Conservation (phyloP, 257 asterid genomes). For the Avicennia marina region DNA sequence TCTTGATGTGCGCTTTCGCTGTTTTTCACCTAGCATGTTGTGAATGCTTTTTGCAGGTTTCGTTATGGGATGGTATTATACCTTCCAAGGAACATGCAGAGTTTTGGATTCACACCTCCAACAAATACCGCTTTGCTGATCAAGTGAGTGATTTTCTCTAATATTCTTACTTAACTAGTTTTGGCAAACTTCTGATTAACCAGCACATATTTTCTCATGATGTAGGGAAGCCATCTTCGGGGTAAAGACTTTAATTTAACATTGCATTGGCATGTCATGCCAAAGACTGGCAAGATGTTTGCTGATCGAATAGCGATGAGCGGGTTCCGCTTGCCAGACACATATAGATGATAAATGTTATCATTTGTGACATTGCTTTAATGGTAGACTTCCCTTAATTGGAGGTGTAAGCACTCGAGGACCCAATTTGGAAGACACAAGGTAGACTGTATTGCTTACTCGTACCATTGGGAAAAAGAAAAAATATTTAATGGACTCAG, state of each 20-base stretch:
- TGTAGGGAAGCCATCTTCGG: slow-evolving; percentile 84
- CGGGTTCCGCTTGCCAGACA: slow-evolving; percentile 71
- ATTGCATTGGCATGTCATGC: slow-evolving; percentile 98
- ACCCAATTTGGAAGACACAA: slow-evolving; percentile 4
- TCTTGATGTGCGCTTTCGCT: no score
- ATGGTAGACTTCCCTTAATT: slow-evolving; percentile 15
- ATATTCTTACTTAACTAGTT: neutral
- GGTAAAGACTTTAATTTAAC: slow-evolving; percentile 84
- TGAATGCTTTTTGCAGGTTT: slow-evolving; percentile 31
- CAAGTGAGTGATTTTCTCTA: slow-evolving; percentile 32
- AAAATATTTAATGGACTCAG: no score
- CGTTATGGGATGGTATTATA: slow-evolving; percentile 73
- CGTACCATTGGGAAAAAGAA: no score
- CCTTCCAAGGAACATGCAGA: slow-evolving; percentile 53
- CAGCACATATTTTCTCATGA: neutral
- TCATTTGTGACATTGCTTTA: neutral
- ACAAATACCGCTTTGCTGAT: slow-evolving; percentile 62
- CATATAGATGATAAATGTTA: slow-evolving; percentile 18
- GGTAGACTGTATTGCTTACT: slow-evolving; percentile 3
- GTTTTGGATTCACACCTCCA: slow-evolving; percentile 51
- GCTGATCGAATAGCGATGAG: slow-evolving; percentile 80
- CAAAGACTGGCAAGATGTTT: slow-evolving; percentile 95
- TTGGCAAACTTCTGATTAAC: no score
- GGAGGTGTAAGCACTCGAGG: slow-evolving; percentile 15
- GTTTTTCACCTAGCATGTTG: no score